Conservation (phyloP, 2,329 filamentous ascomycete genomes). For the Immersiporthe knoxdaviesiana region DNA sequence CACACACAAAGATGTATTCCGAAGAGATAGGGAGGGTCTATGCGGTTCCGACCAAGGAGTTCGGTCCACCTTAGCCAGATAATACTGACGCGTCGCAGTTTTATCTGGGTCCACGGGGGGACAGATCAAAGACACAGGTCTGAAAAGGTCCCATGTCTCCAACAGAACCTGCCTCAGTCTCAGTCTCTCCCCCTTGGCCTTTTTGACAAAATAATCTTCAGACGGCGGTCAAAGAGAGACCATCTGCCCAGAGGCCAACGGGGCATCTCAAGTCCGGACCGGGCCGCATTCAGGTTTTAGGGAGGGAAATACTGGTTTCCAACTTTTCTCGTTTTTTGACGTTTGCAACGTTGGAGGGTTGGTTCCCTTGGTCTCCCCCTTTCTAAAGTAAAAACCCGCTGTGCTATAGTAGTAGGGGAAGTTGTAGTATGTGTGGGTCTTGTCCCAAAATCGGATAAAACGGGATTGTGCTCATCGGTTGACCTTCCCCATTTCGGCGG, state of each 20-base stretch:
- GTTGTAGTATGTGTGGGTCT: not conserved
- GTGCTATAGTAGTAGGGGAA: too few relatives aligned
- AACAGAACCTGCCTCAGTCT: not conserved
- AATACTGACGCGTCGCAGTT: slow-evolving; percentile 5
- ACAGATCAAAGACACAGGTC: not conserved
- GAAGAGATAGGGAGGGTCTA: not conserved
- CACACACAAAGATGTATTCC: not conserved
- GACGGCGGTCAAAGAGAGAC: not conserved
- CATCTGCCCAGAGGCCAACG: not conserved
- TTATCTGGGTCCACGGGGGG: not conserved
- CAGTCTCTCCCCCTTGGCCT: not conserved
- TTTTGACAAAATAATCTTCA: not conserved
- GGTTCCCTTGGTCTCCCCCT: too few relatives aligned
- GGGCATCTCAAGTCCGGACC: slow-evolving; percentile 1
- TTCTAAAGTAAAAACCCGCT: too few relatives aligned
- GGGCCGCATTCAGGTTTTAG: not conserved
- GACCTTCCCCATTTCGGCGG: slow-evolving; percentile 10
- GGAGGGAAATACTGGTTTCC: not conserved
- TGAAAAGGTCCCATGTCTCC: not conserved
- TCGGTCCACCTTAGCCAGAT: not conserved
- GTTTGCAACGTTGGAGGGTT: not conserved
- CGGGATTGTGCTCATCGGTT: not conserved
- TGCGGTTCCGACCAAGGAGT: not conserved
- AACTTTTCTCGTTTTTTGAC: not conserved
- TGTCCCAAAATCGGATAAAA: slow-evolving; percentile 10